These are phyloP conservation scores for Calonectria montana DNA, from an alignment of 2,329 filamentous ascomycete genomes.

Conservation along the genomic window DNA sequence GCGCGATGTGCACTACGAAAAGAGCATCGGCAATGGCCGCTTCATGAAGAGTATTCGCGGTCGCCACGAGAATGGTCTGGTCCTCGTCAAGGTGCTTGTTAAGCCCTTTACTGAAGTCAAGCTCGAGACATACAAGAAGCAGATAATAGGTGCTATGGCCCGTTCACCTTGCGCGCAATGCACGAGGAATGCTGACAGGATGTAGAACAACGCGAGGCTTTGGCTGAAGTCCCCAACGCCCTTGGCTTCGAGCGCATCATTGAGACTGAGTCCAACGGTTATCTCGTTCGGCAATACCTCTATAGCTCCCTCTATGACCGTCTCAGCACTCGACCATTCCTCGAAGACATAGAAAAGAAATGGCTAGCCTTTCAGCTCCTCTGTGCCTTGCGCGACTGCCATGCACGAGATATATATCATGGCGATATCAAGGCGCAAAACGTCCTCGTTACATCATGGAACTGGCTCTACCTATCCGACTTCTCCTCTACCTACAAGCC, in stretches of 20 bases:
- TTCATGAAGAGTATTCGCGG: slow-evolving; percentile 98
- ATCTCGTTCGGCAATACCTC: slow-evolving; percentile 92
- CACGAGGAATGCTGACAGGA: slow-evolving; percentile 1
- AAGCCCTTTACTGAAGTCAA: slow-evolving; percentile 89
- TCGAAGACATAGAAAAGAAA: slow-evolving; percentile 98
- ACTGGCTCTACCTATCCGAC: slow-evolving; percentile 98
- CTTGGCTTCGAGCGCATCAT: slow-evolving; percentile 90
- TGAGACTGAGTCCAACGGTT: slow-evolving; percentile 91
- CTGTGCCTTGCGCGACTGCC: slow-evolving; percentile 91
- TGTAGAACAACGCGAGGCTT: slow-evolving; percentile 80
- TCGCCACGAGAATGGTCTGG: slow-evolving; percentile 88
- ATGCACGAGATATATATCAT: slow-evolving; percentile 89
- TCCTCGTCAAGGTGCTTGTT: slow-evolving; percentile 93
- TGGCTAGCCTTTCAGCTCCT: slow-evolving; percentile 97
- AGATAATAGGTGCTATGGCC: slow-evolving; percentile 74
- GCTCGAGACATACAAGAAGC: slow-evolving; percentile 81
- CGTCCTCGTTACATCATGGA: slow-evolving; percentile 96
- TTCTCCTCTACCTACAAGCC: slow-evolving; percentile 97
- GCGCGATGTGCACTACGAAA: slow-evolving; percentile 90
- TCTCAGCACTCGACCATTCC: slow-evolving; percentile 93
- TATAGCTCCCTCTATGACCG: slow-evolving; percentile 98
- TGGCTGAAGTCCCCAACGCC: slow-evolving; percentile 90
- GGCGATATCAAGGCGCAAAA: slow-evolving; percentile 99
- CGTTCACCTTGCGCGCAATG: not conserved
- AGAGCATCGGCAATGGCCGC: slow-evolving; percentile 87